phyloP scores from a whole-genome alignment of 1,284 basidiomycete species.

The Hemileia vastatrix region DNA sequence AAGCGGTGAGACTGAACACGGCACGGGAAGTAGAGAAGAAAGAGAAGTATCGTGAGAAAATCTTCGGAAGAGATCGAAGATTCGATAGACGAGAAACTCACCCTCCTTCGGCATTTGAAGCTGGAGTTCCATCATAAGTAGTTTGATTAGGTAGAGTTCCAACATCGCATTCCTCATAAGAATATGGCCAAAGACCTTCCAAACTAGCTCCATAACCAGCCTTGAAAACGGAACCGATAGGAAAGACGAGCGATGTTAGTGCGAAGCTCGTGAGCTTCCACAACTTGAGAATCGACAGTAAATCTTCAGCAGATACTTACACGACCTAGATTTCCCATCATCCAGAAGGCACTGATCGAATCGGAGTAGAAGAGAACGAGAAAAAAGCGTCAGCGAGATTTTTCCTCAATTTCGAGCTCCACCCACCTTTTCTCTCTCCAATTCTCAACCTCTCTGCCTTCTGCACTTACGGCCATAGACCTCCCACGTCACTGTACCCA shows the following conservation, averaged over 20 bases:
- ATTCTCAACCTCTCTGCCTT: too few species aligned
- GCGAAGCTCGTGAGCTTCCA: too few species aligned
- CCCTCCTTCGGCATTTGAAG: conserved; percentile 31
- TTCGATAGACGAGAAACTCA: conserved; percentile 17
- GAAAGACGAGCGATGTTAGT: too few species aligned
- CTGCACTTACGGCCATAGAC: conserved; percentile 27
- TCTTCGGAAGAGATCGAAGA: neutral
- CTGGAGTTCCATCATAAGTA: conserved; percentile 28
- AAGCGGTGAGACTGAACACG: too few species aligned
- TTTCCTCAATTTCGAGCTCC: conserved; percentile 29
- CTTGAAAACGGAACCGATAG: conserved; percentile 23
- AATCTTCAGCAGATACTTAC: conserved; percentile 35
- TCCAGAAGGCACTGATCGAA: conserved; percentile 30
- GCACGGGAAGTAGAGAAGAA: too few species aligned
- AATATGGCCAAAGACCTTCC: conserved; percentile 42
- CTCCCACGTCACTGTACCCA: conserved; percentile 33
- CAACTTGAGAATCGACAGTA: conserved; percentile 28
- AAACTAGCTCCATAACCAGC: conserved; percentile 41
- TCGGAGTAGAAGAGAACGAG: too few species aligned
- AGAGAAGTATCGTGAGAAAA: too few species aligned
- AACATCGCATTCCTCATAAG: conserved; percentile 41
- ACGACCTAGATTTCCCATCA: conserved; percentile 42
- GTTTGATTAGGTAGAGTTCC: conserved; percentile 37
- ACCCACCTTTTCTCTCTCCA: conserved; percentile 5
- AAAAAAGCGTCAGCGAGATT: neutral